These are phyloP conservation scores for Diutina pseudorugosa DNA, from an alignment of 1,139 yeast species.

Conservation along the genomic window DNA sequence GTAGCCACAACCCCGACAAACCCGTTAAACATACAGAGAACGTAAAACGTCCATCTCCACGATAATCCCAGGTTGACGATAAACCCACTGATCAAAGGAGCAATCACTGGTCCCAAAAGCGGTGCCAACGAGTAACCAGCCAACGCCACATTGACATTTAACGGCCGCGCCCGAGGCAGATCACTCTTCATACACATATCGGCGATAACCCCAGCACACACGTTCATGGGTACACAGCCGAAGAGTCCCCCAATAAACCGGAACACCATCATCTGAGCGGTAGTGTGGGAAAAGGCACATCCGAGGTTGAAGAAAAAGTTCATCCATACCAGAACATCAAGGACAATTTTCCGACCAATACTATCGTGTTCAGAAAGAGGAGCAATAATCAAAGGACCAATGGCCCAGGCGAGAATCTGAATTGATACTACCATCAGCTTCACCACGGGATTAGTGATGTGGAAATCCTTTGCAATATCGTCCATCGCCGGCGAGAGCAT, in stretches of 20 bases:
- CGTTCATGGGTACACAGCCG: constrained; percentile 11
- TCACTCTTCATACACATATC: constrained; percentile 4
- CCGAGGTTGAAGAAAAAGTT: constrained; percentile 17
- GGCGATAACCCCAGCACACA: constrained; percentile 3
- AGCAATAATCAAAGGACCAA: constrained; percentile 32
- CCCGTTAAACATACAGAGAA: constrained; percentile 30
- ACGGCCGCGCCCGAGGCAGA: background rate
- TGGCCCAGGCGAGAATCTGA: constrained; percentile 35
- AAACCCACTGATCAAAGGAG: background rate
- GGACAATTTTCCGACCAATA: constrained; percentile 28
- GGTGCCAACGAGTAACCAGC: constrained; percentile 33
- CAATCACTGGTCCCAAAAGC: constrained; percentile 41
- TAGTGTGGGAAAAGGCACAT: constrained; percentile 21
- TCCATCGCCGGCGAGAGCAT: constrained; percentile 33
- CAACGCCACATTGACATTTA: constrained; percentile 17
- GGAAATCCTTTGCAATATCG: constrained; percentile 22
- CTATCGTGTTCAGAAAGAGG: constrained; percentile 33
- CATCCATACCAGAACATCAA: constrained; percentile 26
- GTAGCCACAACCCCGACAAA: constrained; percentile 24
- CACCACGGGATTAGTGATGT: constrained; percentile 18
- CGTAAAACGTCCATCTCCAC: constrained; percentile 36
- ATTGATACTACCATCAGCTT: constrained; percentile 31
- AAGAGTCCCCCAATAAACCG: constrained; percentile 28
- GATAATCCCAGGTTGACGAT: constrained; percentile 6
- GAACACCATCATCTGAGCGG: constrained; percentile 25